Evolutionary conservation across 331 rosid species (phyloP).

Genomic region (Quercus tomentella): DNA sequence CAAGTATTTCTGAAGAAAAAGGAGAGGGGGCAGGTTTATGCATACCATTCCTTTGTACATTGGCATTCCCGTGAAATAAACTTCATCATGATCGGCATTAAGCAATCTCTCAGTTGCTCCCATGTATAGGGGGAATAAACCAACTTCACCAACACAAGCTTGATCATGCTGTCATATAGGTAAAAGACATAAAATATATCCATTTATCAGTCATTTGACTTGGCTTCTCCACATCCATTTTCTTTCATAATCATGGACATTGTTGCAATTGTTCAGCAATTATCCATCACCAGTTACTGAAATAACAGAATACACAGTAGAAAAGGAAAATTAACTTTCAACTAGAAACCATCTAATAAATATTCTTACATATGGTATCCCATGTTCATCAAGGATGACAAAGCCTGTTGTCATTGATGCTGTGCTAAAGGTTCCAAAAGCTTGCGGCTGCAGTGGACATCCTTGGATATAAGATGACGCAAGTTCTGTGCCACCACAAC

Average conservation of each 20-base stretch:
- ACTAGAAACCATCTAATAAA: not conserved
- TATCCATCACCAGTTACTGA: not conserved
- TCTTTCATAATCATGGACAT: not conserved
- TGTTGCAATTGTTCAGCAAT: not conserved
- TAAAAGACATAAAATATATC: conserved; percentile 19
- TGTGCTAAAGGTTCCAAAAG: conserved; percentile 79
- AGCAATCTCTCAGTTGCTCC: conserved; percentile 75
- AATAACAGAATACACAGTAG: not conserved
- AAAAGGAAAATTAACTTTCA: not conserved
- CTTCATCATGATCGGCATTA: conserved; percentile 69
- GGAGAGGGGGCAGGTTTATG: not conserved
- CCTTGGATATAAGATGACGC: conserved; percentile 62
- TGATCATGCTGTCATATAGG: conserved; percentile 52
- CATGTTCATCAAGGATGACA: conserved; percentile 67
- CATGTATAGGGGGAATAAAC: conserved; percentile 50
- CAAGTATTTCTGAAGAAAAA: too few species aligned
- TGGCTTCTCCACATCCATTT: not conserved
- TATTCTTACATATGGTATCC: conserved; percentile 58
- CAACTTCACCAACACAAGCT: conserved; percentile 78
- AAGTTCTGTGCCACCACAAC: conserved; percentile 89
- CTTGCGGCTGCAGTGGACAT: conserved; percentile 77
- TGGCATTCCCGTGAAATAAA: conserved; percentile 87
- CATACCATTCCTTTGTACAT: conserved; percentile 64
- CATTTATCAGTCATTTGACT: not conserved
- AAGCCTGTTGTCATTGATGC: conserved; percentile 66